A percentile compares a stretch with the other conserved stretches of the same genome.
These are phyloP conservation scores for Nepenthes alata DNA, from an alignment of 179 eudicot genomes.

Conservation along the genomic window DNA sequence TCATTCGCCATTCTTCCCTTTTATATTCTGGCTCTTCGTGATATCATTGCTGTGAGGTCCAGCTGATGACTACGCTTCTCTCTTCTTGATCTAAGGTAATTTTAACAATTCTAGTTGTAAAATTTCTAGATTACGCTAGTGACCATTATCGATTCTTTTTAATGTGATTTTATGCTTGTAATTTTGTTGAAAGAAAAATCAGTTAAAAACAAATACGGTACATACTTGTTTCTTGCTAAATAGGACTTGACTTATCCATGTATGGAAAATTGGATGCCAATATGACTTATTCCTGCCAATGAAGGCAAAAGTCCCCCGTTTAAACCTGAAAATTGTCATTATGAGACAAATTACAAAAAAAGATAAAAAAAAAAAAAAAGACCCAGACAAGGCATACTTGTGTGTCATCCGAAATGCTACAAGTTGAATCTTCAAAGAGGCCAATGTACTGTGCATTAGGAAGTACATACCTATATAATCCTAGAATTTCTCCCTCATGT, in stretches of 20 bases:
- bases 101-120: too few relatives aligned
- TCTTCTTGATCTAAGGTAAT: too few relatives aligned
- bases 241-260: conserved; percentile 67
- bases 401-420: too few relatives aligned
- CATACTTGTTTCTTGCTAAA: conserved; percentile 32
- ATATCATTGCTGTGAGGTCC: too few relatives aligned
- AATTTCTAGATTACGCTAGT: too few relatives aligned
- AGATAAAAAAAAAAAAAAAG: neutral
- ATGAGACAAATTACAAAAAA: neutral
- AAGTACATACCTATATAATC: conserved; percentile 66
- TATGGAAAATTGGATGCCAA: conserved; percentile 87
- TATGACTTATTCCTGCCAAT: conserved; percentile 80
- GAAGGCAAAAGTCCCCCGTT: conserved; percentile 92
- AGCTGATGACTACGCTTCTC: too few relatives aligned
- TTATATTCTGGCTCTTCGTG: too few relatives aligned
- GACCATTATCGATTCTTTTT: too few relatives aligned
- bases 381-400: neutral
- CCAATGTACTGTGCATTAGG: neutral
- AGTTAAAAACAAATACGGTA: too few relatives aligned
- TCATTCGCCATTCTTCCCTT: too few relatives aligned
- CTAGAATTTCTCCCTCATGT: conserved; percentile 69
- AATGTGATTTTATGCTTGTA: too few relatives aligned
- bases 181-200: too few relatives aligned
- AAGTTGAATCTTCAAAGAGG: neutral
- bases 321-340: conserved; percentile 14